Evolutionary conservation across 75 land plant genomes (phyloP).

Genomic region (Pinus tabuliformis): DNA sequence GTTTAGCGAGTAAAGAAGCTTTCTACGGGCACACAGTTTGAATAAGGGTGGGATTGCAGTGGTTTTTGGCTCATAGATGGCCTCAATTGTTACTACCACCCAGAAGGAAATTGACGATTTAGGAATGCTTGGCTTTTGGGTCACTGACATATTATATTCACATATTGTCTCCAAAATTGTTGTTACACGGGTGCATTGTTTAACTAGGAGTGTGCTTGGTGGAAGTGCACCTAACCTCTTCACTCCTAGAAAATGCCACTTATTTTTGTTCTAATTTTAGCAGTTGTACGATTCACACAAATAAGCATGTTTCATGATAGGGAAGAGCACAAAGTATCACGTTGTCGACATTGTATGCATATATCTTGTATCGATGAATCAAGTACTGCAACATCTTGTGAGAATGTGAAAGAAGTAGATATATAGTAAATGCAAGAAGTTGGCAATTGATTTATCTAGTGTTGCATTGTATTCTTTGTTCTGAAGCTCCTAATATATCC

Average conservation of each 20-base stretch:
- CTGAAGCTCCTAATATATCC: constrained; percentile 69
- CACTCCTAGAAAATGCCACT: constrained; percentile 84
- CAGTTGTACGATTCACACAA: constrained; percentile 85
- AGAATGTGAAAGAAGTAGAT: constrained; percentile 51
- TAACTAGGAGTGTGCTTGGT: constrained; percentile 74
- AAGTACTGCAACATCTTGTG: constrained; percentile 85
- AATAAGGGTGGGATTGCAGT: too few relatives aligned
- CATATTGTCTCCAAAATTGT: constrained; percentile 74
- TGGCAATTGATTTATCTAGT: constrained; percentile 50
- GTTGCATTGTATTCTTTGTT: constrained; percentile 53
- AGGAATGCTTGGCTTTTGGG: constrained; percentile 13
- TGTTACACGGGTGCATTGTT: constrained; percentile 69
- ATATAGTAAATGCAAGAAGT: constrained; percentile 65
- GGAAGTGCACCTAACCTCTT: constrained; percentile 78
- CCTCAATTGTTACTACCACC: constrained; percentile 67
- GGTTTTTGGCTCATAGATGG: background rate
- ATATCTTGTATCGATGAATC: constrained; percentile 70
- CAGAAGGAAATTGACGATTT: constrained; percentile 52
- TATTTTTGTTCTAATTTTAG: constrained; percentile 63
- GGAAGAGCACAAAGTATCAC: constrained; percentile 75
- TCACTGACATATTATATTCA: constrained; percentile 28
- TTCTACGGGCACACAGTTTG: too few relatives aligned
- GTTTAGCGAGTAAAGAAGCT: too few relatives aligned
- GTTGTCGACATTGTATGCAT: constrained; percentile 80
- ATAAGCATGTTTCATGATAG: constrained; percentile 81